phyloP scores from a whole-genome alignment of 192 early-diverging fungal genomes.

The Podila epigama region DNA sequence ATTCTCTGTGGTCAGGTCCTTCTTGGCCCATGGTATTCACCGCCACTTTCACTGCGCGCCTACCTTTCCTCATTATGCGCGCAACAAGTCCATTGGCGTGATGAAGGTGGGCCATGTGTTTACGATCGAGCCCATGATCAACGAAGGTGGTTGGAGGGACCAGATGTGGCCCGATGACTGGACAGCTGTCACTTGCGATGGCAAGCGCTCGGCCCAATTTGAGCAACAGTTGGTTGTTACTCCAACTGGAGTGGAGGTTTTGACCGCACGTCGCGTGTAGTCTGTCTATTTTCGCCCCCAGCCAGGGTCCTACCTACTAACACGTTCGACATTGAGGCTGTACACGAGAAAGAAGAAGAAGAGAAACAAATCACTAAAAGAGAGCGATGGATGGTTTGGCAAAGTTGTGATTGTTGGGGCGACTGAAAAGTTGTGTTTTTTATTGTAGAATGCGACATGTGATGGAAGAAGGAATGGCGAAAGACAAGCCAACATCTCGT shows the following conservation, averaged over 20 bases:
- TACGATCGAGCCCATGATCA: constrained; percentile 99
- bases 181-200: constrained; percentile 91
- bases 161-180: constrained; percentile 82
- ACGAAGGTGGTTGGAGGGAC: constrained; percentile 77
- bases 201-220: constrained; percentile 96
- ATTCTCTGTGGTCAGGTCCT: constrained; percentile 91
- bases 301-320: too few relatives aligned
- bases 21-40: constrained; percentile 91
- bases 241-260: constrained; percentile 88
- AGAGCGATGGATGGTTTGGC: too few relatives aligned
- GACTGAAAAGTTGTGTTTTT: too few relatives aligned
- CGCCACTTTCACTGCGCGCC: constrained; percentile 91
- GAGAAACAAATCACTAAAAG: too few relatives aligned
- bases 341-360: too few relatives aligned
- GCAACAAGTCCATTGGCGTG: constrained; percentile 91
- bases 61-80: constrained; percentile 93
- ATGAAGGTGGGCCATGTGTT: constrained; percentile 97
- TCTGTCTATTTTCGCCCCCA: too few relatives aligned
- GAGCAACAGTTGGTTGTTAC: constrained; percentile 96
- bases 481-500: too few relatives aligned
- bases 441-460: too few relatives aligned
- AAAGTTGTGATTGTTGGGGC: too few relatives aligned
- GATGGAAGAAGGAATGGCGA: too few relatives aligned
- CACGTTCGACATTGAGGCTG: too few relatives aligned
- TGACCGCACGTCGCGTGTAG: constrained; percentile 52